A percentile compares a stretch with the other conserved stretches of the same genome.
Evolutionary conservation across 2,329 filamentous ascomycete species (phyloP).

Genomic region (Drechslerella dactyloides): DNA sequence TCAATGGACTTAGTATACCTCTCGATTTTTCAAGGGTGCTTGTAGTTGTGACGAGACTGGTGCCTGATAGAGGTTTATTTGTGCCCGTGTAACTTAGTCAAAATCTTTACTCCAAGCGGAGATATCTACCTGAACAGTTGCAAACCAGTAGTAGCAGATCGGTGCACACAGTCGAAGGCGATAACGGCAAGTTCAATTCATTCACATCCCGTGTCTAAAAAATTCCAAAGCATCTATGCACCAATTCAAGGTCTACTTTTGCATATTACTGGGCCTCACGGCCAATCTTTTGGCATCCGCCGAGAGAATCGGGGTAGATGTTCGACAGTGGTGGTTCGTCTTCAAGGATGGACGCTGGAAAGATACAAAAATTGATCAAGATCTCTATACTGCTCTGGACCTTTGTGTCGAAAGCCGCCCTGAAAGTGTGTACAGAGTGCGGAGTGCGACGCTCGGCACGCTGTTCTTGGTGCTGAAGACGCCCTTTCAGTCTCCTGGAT

Average conservation of each 20-base stretch:
- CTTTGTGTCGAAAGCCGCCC: neutral
- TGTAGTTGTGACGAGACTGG: no score
- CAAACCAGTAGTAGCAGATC: no score
- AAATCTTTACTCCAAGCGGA: no score
- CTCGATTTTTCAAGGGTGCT: no score
- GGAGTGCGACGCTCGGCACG: conserved; percentile 1
- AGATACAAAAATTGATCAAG: neutral
- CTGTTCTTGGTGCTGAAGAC: conserved; percentile 30
- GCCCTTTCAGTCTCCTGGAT: neutral
- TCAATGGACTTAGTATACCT: no score
- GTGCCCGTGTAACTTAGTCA: no score
- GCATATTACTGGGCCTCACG: neutral
- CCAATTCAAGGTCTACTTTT: neutral
- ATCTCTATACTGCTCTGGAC: neutral
- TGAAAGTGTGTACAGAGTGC: neutral
- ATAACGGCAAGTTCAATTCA: no score
- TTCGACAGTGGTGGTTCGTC: conserved; percentile 37
- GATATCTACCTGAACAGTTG: no score
- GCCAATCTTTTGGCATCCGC: neutral
- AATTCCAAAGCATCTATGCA: neutral
- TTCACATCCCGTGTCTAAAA: no score
- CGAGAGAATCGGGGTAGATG: conserved; percentile 15
- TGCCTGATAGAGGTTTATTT: no score
- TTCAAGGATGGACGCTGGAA: conserved; percentile 2
- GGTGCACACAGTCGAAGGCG: no score